A percentile compares a stretch with the other conserved stretches of the same genome.
phyloP scores from a whole-genome alignment of 2,329 filamentous ascomycete genomes.

The Rasamsonia emersonii region DNA sequence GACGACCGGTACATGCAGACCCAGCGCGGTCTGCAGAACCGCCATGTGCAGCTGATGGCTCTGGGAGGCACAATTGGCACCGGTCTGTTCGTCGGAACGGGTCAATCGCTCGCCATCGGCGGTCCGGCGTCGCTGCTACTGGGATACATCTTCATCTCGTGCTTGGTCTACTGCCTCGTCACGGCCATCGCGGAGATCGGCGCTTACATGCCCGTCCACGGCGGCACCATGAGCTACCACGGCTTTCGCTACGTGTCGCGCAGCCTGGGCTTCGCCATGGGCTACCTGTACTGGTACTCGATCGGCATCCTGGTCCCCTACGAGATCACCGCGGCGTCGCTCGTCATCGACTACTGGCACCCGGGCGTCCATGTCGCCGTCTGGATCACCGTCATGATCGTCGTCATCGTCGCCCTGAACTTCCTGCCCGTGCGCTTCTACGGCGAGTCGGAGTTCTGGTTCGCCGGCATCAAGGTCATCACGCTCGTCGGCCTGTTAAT shows the following conservation, averaged over 20 bases:
- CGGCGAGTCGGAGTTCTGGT: conserved; percentile 49
- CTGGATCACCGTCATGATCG: conserved; percentile 50
- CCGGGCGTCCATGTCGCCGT: conserved; percentile 35
- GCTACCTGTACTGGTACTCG: conserved; percentile 42
- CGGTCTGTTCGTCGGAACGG: conserved; percentile 48
- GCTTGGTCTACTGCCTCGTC: conserved; percentile 41
- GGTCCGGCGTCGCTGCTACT: conserved; percentile 46
- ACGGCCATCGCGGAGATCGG: conserved; percentile 35
- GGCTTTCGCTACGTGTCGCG: conserved; percentile 36
- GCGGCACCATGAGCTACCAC: conserved; percentile 37
- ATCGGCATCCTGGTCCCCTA: conserved; percentile 41
- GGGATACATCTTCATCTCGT: conserved; percentile 43
- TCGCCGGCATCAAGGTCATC: conserved; percentile 44
- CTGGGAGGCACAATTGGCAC: conserved; percentile 51
- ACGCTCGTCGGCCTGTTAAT: conserved; percentile 45
- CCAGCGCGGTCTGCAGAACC: conserved; percentile 33
- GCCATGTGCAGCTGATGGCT: conserved; percentile 52
- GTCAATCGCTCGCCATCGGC: conserved; percentile 43
- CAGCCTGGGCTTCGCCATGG: conserved; percentile 35
- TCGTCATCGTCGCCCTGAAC: conserved; percentile 47
- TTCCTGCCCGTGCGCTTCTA: conserved; percentile 42
- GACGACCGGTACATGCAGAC: conserved; percentile 33
- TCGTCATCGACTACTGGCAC: conserved; percentile 58
- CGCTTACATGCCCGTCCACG: conserved; percentile 36
- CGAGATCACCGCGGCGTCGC: conserved; percentile 57